A percentile compares a stretch with the other conserved stretches of the same genome.
These are phyloP conservation scores for Penicillium mononematosum DNA, from an alignment of 495 filamentous ascomycete genomes.

Conservation along the genomic window DNA sequence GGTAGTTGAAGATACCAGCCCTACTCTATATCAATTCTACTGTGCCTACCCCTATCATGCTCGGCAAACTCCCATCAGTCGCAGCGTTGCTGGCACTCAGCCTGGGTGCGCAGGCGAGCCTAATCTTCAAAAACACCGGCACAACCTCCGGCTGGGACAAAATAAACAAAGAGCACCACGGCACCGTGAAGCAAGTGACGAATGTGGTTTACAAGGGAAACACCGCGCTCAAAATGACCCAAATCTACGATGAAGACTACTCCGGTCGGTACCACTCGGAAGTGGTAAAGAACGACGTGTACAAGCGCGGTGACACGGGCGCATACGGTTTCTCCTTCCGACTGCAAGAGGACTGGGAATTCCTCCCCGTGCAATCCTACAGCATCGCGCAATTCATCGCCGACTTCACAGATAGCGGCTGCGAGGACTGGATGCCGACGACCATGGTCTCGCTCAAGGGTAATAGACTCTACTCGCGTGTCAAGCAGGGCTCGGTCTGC, in stretches of 20 bases:
- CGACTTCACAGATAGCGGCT: constrained; percentile 47
- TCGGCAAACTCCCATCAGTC: background rate
- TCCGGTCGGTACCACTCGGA: constrained; percentile 58
- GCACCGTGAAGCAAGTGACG: constrained; percentile 48
- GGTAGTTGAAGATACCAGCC: background rate
- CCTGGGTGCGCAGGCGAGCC: constrained; percentile 22
- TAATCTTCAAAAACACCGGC: constrained; percentile 51
- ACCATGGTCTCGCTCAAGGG: constrained; percentile 54
- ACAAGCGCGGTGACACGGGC: constrained; percentile 48
- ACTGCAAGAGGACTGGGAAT: constrained; percentile 51
- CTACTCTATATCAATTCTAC: background rate
- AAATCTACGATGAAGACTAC: constrained; percentile 49
- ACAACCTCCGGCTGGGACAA: constrained; percentile 49
- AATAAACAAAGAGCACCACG: constrained; percentile 43
- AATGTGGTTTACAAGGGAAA: constrained; percentile 45
- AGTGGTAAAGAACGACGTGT: constrained; percentile 45
- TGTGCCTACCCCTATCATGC: background rate
- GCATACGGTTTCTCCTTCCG: constrained; percentile 59
- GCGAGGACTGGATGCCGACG: constrained; percentile 54
- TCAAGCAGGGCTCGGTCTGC: constrained; percentile 48
- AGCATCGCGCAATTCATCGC: constrained; percentile 59
- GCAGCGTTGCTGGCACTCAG: constrained; percentile 2
- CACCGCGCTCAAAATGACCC: constrained; percentile 53
- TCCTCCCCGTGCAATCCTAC: constrained; percentile 46
- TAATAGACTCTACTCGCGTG: constrained; percentile 45